Evolutionary conservation across 495 filamentous ascomycete genomes (phyloP).

Genomic region (Massariosphaeria phaeospora): DNA sequence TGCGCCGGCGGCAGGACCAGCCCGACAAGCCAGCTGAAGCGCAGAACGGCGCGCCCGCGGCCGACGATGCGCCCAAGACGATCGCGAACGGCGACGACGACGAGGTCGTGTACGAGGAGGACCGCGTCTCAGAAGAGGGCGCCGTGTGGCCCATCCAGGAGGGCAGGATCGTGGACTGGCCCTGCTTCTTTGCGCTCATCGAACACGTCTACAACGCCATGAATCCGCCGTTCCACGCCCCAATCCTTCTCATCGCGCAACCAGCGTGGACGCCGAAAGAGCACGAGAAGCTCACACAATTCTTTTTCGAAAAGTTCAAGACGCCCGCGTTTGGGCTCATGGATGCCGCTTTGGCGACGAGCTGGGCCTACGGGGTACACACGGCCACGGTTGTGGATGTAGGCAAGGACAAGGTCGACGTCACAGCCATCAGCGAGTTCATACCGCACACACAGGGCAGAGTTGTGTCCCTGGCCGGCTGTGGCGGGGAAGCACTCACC

Average conservation of each 20-base stretch:
- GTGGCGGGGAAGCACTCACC: conserved; percentile 88
- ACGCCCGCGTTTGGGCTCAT: conserved; percentile 82
- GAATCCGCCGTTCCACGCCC: conserved; percentile 87
- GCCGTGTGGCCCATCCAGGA: conserved; percentile 81
- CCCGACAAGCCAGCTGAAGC: conserved; percentile 21
- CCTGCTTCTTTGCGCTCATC: conserved; percentile 86
- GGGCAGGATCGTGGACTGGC: conserved; percentile 83
- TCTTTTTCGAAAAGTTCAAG: conserved; percentile 96
- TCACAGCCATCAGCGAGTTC: conserved; percentile 81
- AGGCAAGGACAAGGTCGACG: conserved; percentile 82
- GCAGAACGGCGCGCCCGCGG: not conserved
- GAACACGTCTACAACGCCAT: conserved; percentile 79
- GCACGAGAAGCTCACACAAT: conserved; percentile 76
- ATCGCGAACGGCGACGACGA: conserved; percentile 36
- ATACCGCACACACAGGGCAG: conserved; percentile 57
- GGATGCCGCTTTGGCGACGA: conserved; percentile 74
- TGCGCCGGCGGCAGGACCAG: conserved; percentile 55
- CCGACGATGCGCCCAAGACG: not conserved
- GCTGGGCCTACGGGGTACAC: conserved; percentile 73
- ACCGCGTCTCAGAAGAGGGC: conserved; percentile 78
- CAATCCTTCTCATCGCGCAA: conserved; percentile 79
- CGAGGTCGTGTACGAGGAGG: conserved; percentile 66
- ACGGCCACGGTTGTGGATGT: conserved; percentile 83
- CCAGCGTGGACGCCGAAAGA: conserved; percentile 82
- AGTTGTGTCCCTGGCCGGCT: conserved; percentile 58